phyloP scores from a whole-genome alignment of 768 basidiomycete species.

The Serendipita sp. region DNA sequence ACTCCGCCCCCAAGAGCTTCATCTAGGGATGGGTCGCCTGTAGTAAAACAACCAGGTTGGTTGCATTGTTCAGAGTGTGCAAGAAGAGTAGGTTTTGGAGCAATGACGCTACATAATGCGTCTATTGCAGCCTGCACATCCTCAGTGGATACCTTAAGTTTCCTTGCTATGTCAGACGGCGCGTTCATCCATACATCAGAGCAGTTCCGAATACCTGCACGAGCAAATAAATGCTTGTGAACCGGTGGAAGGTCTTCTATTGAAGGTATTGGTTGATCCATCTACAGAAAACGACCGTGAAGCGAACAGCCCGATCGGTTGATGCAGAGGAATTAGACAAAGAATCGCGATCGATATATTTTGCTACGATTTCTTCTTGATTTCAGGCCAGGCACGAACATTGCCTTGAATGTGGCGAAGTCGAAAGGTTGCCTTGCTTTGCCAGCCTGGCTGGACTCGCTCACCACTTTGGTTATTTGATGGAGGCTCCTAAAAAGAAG shows the following conservation, averaged over 20 bases:
- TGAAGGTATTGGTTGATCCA: background rate
- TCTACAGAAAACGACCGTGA: background rate
- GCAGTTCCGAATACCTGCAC: background rate
- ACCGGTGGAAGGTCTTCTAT: background rate
- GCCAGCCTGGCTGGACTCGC: too few relatives aligned
- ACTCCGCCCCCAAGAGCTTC: constrained; percentile 62
- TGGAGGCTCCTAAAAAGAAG: constrained; percentile 6
- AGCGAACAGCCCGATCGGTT: too few relatives aligned
- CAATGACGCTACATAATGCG: constrained; percentile 29
- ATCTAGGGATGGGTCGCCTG: constrained; percentile 61
- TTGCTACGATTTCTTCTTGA: background rate
- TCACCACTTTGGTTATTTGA: background rate
- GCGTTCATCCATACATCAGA: background rate
- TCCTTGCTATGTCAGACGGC: constrained; percentile 36
- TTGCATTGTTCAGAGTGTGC: constrained; percentile 21
- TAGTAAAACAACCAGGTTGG: constrained; percentile 40
- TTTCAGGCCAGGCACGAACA: background rate
- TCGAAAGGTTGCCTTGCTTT: background rate
- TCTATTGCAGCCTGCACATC: constrained; percentile 38
- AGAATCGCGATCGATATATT: background rate
- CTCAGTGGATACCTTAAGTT: constrained; percentile 33
- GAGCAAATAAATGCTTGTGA: background rate
- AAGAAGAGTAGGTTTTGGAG: constrained; percentile 26
- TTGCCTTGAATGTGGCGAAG: background rate
- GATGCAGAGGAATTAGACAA: background rate